These are phyloP conservation scores for Pharnaceum exiguum DNA, from an alignment of 148 eudicot genomes.

Conservation along the genomic window DNA sequence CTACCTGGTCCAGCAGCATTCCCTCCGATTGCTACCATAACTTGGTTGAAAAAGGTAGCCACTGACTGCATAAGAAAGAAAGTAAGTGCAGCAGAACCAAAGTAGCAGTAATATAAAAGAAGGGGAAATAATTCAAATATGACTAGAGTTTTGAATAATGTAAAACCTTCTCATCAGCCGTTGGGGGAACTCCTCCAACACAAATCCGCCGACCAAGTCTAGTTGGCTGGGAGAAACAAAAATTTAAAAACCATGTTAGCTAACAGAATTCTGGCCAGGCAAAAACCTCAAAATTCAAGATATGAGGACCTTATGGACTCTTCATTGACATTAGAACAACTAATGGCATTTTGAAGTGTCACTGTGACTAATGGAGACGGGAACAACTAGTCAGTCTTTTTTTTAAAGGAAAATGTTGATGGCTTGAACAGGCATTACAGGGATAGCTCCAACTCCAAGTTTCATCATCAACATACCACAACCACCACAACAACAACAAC, in stretches of 20 bases:
- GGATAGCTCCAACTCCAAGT: constrained; percentile 75
- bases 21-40: constrained; percentile 89
- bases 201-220: constrained; percentile 94
- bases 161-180: constrained; percentile 92
- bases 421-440: constrained; percentile 91
- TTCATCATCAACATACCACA: constrained; percentile 25
- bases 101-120: background rate
- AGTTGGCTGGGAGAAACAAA: constrained; percentile 97
- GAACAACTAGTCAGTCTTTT: no score
- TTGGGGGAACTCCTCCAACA: constrained; percentile 95
- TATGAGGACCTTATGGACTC: background rate
- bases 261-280: background rate
- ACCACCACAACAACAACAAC: no score
- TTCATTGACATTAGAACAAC: background rate
- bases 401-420: constrained; percentile 54
- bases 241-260: constrained; percentile 4
- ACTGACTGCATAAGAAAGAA: constrained; percentile 59
- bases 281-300: no score
- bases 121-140: no score
- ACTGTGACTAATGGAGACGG: no score
- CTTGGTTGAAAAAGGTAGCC: constrained; percentile 88
- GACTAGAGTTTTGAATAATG: background rate
- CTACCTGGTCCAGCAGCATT: constrained; percentile 99
- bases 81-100: background rate
- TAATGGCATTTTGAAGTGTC: no score